Evolutionary conservation across 495 filamentous ascomycete species (phyloP), one percentile per base, ranked within the genome.

Genomic region (Rhizodiscina lignyota): DNA sequence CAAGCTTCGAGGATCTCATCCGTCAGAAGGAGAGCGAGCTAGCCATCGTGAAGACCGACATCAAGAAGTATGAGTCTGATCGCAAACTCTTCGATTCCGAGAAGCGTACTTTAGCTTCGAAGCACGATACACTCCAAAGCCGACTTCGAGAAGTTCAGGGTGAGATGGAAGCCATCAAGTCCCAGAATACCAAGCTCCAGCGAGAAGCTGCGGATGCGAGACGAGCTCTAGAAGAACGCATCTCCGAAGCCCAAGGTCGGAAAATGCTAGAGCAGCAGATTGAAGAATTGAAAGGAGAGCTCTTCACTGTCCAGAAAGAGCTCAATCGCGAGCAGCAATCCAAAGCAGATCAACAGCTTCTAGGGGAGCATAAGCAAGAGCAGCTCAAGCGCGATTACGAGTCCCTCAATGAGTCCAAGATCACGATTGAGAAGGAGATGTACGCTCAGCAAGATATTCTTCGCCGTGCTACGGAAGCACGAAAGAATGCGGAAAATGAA

Each of bases 381-480:
- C 72, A 75, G 29, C 58, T 97, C 37, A 76, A 82, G 47, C 72
- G 85, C 16, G 86, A 96, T 38, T 92, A 78, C 47, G 70, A 86
- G 21, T 67, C 68, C n/a, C 64, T 97, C 11, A 93, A 92, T 43
- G 83, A 93, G 24, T 78, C 86, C 4, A 97, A 97, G 56, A 94
- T 94, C 45, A 89, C 68, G 26, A 94, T 97, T 36, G 89, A 97
- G 53, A 94, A 94, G 55, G 91, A 96, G 54, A 83, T 97, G 57
- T 96, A 94, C 52, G 74, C 79, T n/a, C 89, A 96, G 46, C 86
- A 94, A 54, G 89, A 97, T 51, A 80, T 79, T 11, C 71, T 94
- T 30, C 79, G 89, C 16, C 79, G 89, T 15, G 79, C 86, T 5
- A 80, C 79, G 27, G 84, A 92, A 55, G 78, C 77, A 20, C 70